Conservation (phyloP, 306 rosid species). For the Comarum palustre region DNA sequence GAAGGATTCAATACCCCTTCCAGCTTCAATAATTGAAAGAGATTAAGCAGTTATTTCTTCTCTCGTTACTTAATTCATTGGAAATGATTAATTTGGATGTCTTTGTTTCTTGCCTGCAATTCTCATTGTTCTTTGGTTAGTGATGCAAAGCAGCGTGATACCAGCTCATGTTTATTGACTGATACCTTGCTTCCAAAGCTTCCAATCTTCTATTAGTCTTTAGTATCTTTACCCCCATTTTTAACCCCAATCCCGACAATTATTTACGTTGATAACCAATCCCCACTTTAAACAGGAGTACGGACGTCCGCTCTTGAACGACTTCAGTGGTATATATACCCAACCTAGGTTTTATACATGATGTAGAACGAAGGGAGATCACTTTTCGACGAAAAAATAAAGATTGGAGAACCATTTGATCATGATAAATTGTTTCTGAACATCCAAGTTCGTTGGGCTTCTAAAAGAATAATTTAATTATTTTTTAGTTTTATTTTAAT, state of each 20-base stretch:
- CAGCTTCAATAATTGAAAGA: background rate
- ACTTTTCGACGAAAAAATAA: too few species aligned
- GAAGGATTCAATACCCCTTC: too few species aligned
- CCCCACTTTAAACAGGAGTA: too few species aligned
- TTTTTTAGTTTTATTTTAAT: too few species aligned
- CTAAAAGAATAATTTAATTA: too few species aligned
- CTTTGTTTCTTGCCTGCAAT: background rate
- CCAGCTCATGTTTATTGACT: background rate
- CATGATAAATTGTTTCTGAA: too few species aligned
- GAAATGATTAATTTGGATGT: background rate
- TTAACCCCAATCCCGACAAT: conserved; percentile 25
- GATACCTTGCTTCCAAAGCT: conserved; percentile 56
- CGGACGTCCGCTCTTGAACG: too few species aligned
- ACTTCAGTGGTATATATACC: too few species aligned
- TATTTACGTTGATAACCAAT: background rate
- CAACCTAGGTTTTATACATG: too few species aligned
- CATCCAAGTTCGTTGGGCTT: too few species aligned
- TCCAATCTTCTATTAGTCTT: conserved; percentile 30
- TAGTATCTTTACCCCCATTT: conserved; percentile 16
- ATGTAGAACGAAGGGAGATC: too few species aligned
- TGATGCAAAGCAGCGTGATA: background rate
- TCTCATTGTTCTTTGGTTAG: background rate
- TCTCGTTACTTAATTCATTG: background rate
- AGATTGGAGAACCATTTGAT: too few species aligned
- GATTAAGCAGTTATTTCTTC: background rate